These are phyloP conservation scores for Gymnopilus dilepis DNA, from an alignment of 768 basidiomycete genomes.

Conservation along the genomic window DNA sequence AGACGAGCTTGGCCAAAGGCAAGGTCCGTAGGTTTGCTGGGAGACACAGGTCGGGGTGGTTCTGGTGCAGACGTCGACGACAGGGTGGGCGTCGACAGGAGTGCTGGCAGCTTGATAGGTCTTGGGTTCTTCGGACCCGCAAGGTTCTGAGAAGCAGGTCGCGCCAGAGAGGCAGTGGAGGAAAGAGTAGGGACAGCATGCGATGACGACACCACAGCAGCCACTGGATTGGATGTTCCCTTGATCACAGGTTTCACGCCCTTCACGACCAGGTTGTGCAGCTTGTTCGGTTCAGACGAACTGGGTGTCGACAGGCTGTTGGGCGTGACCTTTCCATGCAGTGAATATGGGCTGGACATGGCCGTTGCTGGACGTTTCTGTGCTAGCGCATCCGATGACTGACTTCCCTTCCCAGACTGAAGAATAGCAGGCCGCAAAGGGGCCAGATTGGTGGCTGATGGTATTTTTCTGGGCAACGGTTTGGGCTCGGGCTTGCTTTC, in stretches of 20 bases:
- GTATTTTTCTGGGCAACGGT: slow-evolving; percentile 18
- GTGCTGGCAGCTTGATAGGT: slow-evolving; percentile 39
- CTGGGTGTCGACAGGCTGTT: slow-evolving; percentile 25
- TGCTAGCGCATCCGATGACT: slow-evolving; percentile 18
- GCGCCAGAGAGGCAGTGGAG: slow-evolving; percentile 76
- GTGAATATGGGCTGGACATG: slow-evolving; percentile 18
- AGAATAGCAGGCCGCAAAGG: slow-evolving; percentile 7
- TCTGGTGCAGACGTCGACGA: slow-evolving; percentile 22
- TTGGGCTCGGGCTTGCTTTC: slow-evolving; percentile 7
- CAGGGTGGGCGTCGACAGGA: slow-evolving; percentile 13
- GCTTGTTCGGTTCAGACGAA: slow-evolving; percentile 18
- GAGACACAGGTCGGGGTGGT: slow-evolving; percentile 25
- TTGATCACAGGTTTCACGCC: slow-evolving; percentile 51
- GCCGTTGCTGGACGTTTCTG: slow-evolving; percentile 24
- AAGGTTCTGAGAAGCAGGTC: slow-evolving; percentile 32
- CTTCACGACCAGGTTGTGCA: slow-evolving; percentile 25
- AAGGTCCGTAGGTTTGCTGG: slow-evolving; percentile 48
- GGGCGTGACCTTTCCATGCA: slow-evolving; percentile 17
- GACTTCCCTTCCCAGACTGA: slow-evolving; percentile 12
- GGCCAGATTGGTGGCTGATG: slow-evolving; percentile 13
- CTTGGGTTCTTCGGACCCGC: slow-evolving; percentile 9
- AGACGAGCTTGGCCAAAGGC: slow-evolving; percentile 81
- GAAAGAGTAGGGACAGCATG: slow-evolving; percentile 76
- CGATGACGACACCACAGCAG: slow-evolving; percentile 72
- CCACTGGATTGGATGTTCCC: slow-evolving; percentile 69